Percentiles rank a stretch among this genome's conserved stretches.
Conservation (phyloP, 257 asterid species). For the Hygrophila difformis region DNA sequence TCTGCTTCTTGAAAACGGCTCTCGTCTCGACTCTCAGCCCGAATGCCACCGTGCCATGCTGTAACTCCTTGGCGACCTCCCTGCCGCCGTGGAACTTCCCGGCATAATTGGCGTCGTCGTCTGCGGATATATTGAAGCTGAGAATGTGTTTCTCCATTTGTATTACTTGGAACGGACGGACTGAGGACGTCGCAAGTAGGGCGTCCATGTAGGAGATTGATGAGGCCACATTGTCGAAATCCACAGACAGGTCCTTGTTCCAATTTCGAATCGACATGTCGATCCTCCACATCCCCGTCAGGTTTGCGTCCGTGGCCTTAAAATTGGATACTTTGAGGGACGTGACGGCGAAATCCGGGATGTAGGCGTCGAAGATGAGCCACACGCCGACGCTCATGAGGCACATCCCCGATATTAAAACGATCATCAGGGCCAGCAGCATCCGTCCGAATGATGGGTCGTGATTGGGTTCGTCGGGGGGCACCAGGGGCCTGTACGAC, state of each 20-base stretch:
- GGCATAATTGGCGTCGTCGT: background rate
- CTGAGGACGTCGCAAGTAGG: conserved; percentile 20
- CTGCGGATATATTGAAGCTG: conserved; percentile 6
- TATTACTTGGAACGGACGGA: conserved; percentile 15
- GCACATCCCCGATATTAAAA: conserved; percentile 27
- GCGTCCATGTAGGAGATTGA: conserved; percentile 29
- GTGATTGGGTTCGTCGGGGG: conserved; percentile 9
- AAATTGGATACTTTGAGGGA: conserved; percentile 31
- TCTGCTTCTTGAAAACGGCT: conserved; percentile 16
- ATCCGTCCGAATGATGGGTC: conserved; percentile 22
- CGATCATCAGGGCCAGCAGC: conserved; percentile 25
- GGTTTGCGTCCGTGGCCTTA: background rate
- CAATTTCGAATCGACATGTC: conserved; percentile 23
- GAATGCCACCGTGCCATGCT: conserved; percentile 18
- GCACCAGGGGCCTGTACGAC: conserved; percentile 9
- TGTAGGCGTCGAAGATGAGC: conserved; percentile 39
- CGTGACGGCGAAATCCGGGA: conserved; percentile 29
- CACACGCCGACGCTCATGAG: conserved; percentile 37
- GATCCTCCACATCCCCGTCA: conserved; percentile 23
- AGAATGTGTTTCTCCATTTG: background rate
- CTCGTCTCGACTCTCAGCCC: conserved; percentile 28
- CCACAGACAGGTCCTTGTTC: conserved; percentile 13
- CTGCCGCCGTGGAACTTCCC: background rate
- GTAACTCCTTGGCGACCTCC: conserved; percentile 9
- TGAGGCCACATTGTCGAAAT: conserved; percentile 15